Base-by-base conservation (phyloP, 2,329 filamentous ascomycete genomes). In the Botrytis medusae region DNA sequence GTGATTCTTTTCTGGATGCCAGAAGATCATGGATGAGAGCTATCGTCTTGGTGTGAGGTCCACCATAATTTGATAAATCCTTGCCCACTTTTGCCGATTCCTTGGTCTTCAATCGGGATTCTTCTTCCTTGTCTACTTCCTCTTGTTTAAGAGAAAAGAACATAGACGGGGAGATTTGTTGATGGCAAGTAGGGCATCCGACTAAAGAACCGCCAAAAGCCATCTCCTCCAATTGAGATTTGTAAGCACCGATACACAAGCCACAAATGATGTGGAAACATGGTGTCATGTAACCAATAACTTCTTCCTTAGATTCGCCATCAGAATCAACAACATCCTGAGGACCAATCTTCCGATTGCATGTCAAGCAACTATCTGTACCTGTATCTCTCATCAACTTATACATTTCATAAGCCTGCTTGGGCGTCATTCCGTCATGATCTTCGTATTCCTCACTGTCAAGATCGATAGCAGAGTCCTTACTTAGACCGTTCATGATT, bases 11-110 rank as follows among this genome's bases (percentile, higher is more conserved):
- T 73, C 90, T 89, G 69, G 90, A 89, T 69, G 86, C 85, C 1
- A 92, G 82, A 12, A 99, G 87, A 75, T 93, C 90, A n/a, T 91
- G 85, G 0, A 99, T 80, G 2, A 99, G 85, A 2, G 93, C 94
- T 73, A 88, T 90, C 0, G 96, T 97, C 84, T 99, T 99, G 8
- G 95, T 97, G 79, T 97, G 94, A 0, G 95, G 95, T 0, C 95
- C 95, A 61, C 87, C 87, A 80, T 98, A 99, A 61, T 86, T 88
- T 37, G 89, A 89, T 18, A 91, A 79, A 67, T 86, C 85, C 79
- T 91, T 92, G 67, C 87, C 87, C 22, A 86, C 84, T 75, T 87
- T 90, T 2, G 83, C 79, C 18, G 75, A 75, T 25, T 71, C 74
- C 59, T 80, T 81, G 32, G 74, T 62, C 63, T 78, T 79, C 1